Percentiles rank a stretch among this genome's conserved stretches.
Conservation (phyloP, 2,329 filamentous ascomycete genomes). For the Curvularia sp. region DNA sequence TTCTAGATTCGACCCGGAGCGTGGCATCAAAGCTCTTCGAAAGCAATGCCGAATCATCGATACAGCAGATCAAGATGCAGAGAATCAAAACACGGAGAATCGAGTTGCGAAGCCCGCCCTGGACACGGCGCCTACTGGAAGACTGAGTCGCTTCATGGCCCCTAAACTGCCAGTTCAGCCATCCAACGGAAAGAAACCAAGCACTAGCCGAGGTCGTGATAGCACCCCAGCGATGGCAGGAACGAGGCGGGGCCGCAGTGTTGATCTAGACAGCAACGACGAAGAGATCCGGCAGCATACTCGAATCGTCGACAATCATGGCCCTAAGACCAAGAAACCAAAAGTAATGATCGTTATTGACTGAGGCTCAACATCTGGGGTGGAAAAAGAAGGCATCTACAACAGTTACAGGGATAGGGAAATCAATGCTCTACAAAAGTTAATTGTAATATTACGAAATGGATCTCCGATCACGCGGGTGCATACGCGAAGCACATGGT, state of each 20-base stretch:
- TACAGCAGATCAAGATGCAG: constrained; percentile 24
- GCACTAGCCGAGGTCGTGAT: neutral
- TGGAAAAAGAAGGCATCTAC: neutral
- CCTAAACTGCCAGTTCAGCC: constrained; percentile 17
- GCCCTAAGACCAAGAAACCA: constrained; percentile 19
- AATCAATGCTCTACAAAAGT: neutral
- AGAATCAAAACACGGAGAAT: constrained; percentile 10
- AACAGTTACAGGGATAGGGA: neutral
- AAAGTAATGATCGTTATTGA: constrained; percentile 32
- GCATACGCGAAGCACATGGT: neutral
- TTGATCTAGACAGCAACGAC: constrained; percentile 25
- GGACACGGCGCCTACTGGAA: neutral
- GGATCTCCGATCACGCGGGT: neutral
- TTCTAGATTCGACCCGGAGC: constrained; percentile 54
- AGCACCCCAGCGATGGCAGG: neutral
- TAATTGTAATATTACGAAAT: neutral
- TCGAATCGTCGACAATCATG: constrained; percentile 10
- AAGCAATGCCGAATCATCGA: constrained; percentile 56
- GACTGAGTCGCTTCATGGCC: constrained; percentile 32
- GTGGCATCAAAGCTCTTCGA: constrained; percentile 57
- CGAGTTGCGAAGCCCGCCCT: constrained; percentile 3
- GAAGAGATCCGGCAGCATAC: constrained; percentile 24
- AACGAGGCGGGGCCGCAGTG: constrained; percentile 22
- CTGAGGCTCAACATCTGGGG: neutral
- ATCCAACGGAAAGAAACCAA: neutral